Conservation (phyloP, 208 protist species). For the Leishmania major region DNA sequence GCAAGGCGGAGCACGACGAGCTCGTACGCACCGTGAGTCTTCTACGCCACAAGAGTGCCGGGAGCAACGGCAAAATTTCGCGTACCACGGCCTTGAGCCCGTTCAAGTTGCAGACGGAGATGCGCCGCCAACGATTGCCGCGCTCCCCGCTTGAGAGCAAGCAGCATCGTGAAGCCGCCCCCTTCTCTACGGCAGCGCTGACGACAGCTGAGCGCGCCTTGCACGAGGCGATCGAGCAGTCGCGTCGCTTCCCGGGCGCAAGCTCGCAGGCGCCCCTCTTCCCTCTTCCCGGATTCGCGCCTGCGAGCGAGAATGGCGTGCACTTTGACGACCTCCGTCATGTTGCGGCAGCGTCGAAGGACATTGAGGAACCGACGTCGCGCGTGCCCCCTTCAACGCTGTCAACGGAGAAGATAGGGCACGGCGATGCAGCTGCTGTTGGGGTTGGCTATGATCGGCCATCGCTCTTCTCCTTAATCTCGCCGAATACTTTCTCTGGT, state of each 20-base stretch:
- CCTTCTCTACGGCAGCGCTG: neutral
- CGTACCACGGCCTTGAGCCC: constrained; percentile 18
- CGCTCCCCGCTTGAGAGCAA: neutral
- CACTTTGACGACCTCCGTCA: constrained; percentile 6
- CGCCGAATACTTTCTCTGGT: constrained; percentile 22
- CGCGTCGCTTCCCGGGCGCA: neutral
- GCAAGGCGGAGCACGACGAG: constrained; percentile 50
- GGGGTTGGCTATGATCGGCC: neutral
- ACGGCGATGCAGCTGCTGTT: neutral
- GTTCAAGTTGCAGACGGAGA: constrained; percentile 25
- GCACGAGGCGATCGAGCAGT: constrained; percentile 16
- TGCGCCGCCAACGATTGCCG: constrained; percentile 5
- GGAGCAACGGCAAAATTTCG: neutral
- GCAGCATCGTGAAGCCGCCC: neutral
- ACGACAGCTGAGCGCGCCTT: constrained; percentile 21
- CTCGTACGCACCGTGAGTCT: constrained; percentile 43
- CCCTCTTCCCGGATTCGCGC: constrained; percentile 20
- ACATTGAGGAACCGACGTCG: neutral
- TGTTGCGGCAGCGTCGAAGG: neutral
- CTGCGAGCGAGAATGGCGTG: neutral
- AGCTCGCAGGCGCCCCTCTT: constrained; percentile 7
- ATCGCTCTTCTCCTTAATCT: constrained; percentile 28
- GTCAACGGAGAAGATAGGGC: neutral
- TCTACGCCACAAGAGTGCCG: constrained; percentile 10
- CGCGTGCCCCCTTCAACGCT: neutral